These are phyloP conservation scores for Neoboletus subvelutipes DNA, from an alignment of 768 basidiomycete genomes.

Conservation along the genomic window DNA sequence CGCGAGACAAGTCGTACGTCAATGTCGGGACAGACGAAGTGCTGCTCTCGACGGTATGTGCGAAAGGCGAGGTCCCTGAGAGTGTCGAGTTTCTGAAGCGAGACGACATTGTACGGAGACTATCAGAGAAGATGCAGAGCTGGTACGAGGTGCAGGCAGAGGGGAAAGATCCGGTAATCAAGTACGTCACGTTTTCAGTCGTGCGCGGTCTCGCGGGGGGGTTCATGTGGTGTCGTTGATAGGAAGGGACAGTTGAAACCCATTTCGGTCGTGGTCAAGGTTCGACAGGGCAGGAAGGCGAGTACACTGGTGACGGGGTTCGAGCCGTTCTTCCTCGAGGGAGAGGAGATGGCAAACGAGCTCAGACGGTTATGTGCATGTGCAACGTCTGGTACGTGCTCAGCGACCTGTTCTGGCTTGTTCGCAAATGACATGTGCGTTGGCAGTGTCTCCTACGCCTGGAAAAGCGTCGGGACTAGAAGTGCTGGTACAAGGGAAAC, in stretches of 20 bases:
- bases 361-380: conserved; percentile 75
- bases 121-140: conserved; percentile 68
- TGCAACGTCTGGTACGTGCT: conserved; percentile 65
- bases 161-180: conserved; percentile 55
- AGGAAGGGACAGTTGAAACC: conserved; percentile 80
- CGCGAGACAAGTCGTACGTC: conserved; percentile 64
- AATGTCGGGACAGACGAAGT: conserved; percentile 53
- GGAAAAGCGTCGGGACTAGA: conserved; percentile 62
- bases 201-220: neutral
- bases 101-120: conserved; percentile 55
- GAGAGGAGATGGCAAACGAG: conserved; percentile 76
- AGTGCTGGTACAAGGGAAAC: conserved; percentile 85
- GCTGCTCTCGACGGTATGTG: conserved; percentile 37
- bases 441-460: conserved; percentile 57
- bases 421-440: neutral
- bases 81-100: conserved; percentile 59
- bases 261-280: conserved; percentile 66
- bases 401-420: neutral
- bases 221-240: neutral
- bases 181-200: conserved; percentile 43
- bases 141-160: conserved; percentile 67
- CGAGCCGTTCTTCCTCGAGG: conserved; percentile 70
- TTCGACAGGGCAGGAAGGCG: conserved; percentile 75
- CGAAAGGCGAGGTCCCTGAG: conserved; percentile 32
- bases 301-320: conserved; percentile 77